Conservation (phyloP, 179 eudicot genomes). For the Drosera spatulata region DNA sequence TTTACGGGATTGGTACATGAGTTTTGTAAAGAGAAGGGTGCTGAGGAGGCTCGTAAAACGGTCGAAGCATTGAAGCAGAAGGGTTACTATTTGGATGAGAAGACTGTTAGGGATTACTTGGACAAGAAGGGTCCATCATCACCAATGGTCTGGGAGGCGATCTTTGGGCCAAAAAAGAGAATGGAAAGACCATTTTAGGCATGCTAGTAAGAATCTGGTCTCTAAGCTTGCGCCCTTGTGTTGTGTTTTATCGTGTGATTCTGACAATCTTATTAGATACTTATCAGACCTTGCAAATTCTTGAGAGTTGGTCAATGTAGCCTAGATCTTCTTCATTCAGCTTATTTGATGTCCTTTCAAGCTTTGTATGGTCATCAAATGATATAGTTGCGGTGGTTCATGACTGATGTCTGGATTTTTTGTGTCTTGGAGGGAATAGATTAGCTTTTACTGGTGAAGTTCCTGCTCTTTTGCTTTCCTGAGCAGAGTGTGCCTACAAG, state of each 20-base stretch:
- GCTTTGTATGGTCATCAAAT: too few relatives aligned
- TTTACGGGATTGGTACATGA: slow-evolving; percentile 65
- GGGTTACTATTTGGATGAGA: slow-evolving; percentile 62
- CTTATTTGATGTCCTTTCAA: too few relatives aligned
- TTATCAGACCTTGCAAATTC: too few relatives aligned
- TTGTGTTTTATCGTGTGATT: background rate
- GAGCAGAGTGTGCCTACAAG: too few relatives aligned
- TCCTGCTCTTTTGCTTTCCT: too few relatives aligned
- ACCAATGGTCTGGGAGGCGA: slow-evolving; percentile 75
- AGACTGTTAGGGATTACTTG: slow-evolving; percentile 49
- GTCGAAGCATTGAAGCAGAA: slow-evolving; percentile 39
- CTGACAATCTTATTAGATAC: background rate
- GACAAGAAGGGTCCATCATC: slow-evolving; percentile 66
- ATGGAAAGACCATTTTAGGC: slow-evolving; percentile 11
- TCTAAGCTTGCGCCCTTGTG: background rate
- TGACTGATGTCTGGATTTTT: too few relatives aligned
- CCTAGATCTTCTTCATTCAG: too few relatives aligned
- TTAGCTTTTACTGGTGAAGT: too few relatives aligned
- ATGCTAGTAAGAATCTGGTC: background rate
- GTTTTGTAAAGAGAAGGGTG: slow-evolving; percentile 63
- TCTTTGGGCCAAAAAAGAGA: slow-evolving; percentile 49
- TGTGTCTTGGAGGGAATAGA: too few relatives aligned
- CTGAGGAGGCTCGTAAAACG: slow-evolving; percentile 52
- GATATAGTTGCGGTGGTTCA: too few relatives aligned
- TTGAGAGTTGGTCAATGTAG: too few relatives aligned